phyloP scores from a whole-genome alignment of 345 rosid species.

The Eucalyptus pauciflora region DNA sequence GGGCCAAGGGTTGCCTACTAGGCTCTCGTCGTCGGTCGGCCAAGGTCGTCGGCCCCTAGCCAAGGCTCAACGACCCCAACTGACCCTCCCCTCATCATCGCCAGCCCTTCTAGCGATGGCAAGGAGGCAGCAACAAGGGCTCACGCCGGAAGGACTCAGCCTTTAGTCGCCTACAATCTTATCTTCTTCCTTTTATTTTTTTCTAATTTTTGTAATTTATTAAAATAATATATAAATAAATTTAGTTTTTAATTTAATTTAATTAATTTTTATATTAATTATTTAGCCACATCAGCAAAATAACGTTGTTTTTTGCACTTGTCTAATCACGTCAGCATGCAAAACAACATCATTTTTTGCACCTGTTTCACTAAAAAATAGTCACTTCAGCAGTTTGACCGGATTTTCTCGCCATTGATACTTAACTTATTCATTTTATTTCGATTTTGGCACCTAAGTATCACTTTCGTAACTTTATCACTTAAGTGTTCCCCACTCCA shows the following conservation, averaged over 20 bases:
- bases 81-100: fast-evolving
- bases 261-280: no score
- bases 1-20: fast-evolving
- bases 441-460: fast-evolving
- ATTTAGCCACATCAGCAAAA: no score
- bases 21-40: fast-evolving
- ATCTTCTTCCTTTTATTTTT: no score
- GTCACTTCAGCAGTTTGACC: fast-evolving
- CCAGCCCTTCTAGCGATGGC: fast-evolving
- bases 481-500: no score
- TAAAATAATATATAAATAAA: no score
- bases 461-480: no score
- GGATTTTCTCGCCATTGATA: fast-evolving
- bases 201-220: no score
- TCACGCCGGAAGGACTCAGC: no score
- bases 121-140: fast-evolving
- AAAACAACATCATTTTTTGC: fast-evolving
- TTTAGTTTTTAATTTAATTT: no score
- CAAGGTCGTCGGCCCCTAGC: fast-evolving
- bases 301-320: no score
- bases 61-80: fast-evolving
- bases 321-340: fast-evolving
- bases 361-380: fast-evolving
- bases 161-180: no score
- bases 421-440: no score